phyloP scores from a whole-genome alignment of 225 moss, liverwort and hornwort genomes.

The Marchantia paleacea region DNA sequence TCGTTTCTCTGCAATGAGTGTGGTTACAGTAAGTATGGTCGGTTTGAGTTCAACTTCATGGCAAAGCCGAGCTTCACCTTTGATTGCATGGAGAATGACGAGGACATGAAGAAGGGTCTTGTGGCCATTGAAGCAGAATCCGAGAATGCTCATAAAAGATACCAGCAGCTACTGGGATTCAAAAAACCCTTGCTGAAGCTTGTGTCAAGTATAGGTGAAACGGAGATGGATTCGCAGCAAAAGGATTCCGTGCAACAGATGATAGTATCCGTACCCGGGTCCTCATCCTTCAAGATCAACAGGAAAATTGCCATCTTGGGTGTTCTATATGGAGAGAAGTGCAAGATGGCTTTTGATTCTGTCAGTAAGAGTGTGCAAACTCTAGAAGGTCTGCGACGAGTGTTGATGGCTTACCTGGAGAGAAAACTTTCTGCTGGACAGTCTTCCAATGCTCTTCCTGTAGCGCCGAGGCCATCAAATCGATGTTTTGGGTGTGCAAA shows the following conservation, averaged over 20 bases:
- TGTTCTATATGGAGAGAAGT: constrained; percentile 95
- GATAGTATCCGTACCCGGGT: constrained; percentile 87
- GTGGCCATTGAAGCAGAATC: constrained; percentile 96
- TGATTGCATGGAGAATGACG: constrained; percentile 94
- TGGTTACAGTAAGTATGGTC: constrained; percentile 97
- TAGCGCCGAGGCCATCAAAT: constrained; percentile 70
- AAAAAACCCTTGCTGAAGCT: constrained; percentile 98
- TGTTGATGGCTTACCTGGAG: constrained; percentile 91
- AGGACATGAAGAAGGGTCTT: constrained; percentile 98
- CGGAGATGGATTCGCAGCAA: constrained; percentile 93
- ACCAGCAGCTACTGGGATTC: constrained; percentile 92
- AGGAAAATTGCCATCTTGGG: constrained; percentile 97
- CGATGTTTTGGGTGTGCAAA: constrained; percentile 99
- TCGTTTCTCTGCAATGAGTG: constrained; percentile 99
- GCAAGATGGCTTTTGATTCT: constrained; percentile 99
- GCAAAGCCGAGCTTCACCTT: constrained; percentile 99
- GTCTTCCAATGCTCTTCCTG: constrained; percentile 33
- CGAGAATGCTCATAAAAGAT: constrained; percentile 99
- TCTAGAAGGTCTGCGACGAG: constrained; percentile 83
- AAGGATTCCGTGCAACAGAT: constrained; percentile 98
- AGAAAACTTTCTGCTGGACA: constrained; percentile 61
- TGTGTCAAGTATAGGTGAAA: constrained; percentile 95
- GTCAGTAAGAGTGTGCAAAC: constrained; percentile 99
- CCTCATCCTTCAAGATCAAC: constrained; percentile 91
- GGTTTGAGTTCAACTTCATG: constrained; percentile 99